Evolutionary conservation across 2,329 filamentous ascomycete genomes (phyloP), one percentile per base, ranked within the genome.

Genomic region (Pseudopithomyces chartarum): DNA sequence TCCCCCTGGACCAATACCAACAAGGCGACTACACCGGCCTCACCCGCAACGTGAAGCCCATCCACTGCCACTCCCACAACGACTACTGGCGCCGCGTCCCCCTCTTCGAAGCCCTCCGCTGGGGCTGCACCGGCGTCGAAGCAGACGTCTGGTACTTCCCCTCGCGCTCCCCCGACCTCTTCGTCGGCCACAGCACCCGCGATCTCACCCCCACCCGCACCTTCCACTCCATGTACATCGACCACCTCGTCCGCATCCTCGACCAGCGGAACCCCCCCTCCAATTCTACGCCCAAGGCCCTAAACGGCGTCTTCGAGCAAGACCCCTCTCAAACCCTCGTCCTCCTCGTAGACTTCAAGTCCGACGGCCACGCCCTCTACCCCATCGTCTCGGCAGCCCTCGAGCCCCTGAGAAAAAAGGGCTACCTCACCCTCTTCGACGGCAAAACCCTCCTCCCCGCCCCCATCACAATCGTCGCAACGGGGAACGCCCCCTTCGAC

Each of bases 31-130:
- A 66, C 42, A 57, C 67, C 6, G 81, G 84, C 63, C 75, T 81
- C 59, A 83, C 82, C 3, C 78, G 76, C 20, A 80, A 81, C 47
- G 78, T 84, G 32, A 67, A 72, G 1, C 82, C 83, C 0, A 78
- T 82, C 12, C 76, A 74, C 32, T 85, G 82, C 57, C 83, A 85
- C 62, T 85, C 82, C 2, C 84, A 86, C 63, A 86, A 86, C 63
- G 84, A 86, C 67, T 85, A 86, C 68, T 85, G 82, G 82, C 81
- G 82, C 8, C 75, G 74, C 2, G 76, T 84, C 0, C 84, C 84
- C 0, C 75, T 86, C 0, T 84, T 79, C 64, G 82, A 82, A n/a
- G 84, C 84, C 11, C 73, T 86, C 0, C 74, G 79, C 55, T 82
- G 78, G 22, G 84, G 84, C 42, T 85, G 83, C 65, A 79, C 80